A percentile compares a stretch with the other conserved stretches of the same genome.
phyloP scores from a whole-genome alignment of 2,329 filamentous ascomycete genomes.

The Parastagonospora nodorum region DNA sequence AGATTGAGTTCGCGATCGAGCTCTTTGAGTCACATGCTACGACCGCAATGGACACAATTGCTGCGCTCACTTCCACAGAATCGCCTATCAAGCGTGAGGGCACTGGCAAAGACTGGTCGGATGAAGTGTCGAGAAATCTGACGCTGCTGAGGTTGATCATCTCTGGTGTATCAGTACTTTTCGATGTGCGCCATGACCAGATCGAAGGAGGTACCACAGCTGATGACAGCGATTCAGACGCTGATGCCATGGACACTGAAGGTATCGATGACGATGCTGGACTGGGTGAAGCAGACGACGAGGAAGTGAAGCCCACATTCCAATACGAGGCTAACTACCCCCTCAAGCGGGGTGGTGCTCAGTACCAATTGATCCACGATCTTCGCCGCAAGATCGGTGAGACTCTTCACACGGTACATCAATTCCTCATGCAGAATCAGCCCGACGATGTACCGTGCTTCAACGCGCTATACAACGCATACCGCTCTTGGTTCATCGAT shows the following conservation, averaged over 20 bases:
- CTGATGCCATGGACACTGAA: slow-evolving; percentile 51
- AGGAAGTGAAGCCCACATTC: slow-evolving; percentile 84
- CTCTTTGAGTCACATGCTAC: slow-evolving; percentile 84
- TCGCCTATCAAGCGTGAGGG: slow-evolving; percentile 87
- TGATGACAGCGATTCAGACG: slow-evolving; percentile 54
- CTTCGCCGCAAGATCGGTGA: slow-evolving; percentile 80
- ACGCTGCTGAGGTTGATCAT: slow-evolving; percentile 87
- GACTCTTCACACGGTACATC: slow-evolving; percentile 81
- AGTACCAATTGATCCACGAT: slow-evolving; percentile 77
- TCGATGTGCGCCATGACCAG: slow-evolving; percentile 67
- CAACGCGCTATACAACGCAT: slow-evolving; percentile 88
- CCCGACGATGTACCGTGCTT: slow-evolving; percentile 97
- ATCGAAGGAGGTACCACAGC: slow-evolving; percentile 48
- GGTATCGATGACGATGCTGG: slow-evolving; percentile 56
- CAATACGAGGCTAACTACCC: slow-evolving; percentile 87
- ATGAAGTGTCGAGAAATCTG: slow-evolving; percentile 89
- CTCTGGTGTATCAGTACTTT: slow-evolving; percentile 86
- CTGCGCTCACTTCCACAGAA: slow-evolving; percentile 78
- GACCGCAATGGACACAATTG: slow-evolving; percentile 74
- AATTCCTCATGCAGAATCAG: slow-evolving; percentile 80
- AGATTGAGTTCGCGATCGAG: slow-evolving; percentile 87
- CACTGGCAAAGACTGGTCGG: slow-evolving; percentile 98
- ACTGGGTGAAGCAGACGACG: slow-evolving; percentile 73
- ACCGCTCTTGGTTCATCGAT: slow-evolving; percentile 95
- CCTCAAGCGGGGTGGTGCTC: slow-evolving; percentile 62